Base-by-base conservation (phyloP, 768 basidiomycete species). In the Agaricus blazei region DNA sequence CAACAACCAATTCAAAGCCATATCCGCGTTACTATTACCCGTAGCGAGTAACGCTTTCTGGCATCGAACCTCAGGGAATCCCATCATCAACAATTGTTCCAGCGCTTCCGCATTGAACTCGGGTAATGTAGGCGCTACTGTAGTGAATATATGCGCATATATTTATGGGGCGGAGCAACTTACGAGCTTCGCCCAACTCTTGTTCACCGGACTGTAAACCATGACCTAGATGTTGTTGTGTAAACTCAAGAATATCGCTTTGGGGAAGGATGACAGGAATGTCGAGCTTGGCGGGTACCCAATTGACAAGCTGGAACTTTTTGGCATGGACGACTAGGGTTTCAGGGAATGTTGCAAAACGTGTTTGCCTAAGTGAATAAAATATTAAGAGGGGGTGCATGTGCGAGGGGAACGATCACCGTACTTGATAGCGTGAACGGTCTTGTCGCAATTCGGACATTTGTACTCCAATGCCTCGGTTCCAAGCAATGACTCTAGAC, bases 211-310 rank as follows among this genome's bases (percentile, higher is more conserved):
- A 70, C 62, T 88, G 85, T 7, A 89, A 70, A 0, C 95, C 95
- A 24, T 68, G 73, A 3, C 90, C 90, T 3, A 91, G 62, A 61
- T 87, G 88, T 4, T 64, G 53, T 4, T 71, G 70, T 43, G 82
- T 83, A 50, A 98, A 80, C 14, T 70, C 69, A 23, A 98, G 74
- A 1, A 70, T 63, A 42, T 85, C 79, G 3, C 76, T 74, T 2
- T 71, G 61, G 0, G 91, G 87, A 0, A 98, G 70, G 38, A 83
- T 69, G 12, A 98, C 70, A 0, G 96, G 94, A 34, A 98, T 90
- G 59, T 97, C 96, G 94, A 98, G 77, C 70, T 99, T 99, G 3
- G 87, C 80, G 0, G 97, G 97, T 1, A 99, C 92, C 97, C 97
- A 98, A 61, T 93, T 93, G 41, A 93, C 87, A 3, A 96, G 80